Base-by-base conservation (phyloP, 2,329 filamentous ascomycete genomes). In the Diaporthe vaccinii region DNA sequence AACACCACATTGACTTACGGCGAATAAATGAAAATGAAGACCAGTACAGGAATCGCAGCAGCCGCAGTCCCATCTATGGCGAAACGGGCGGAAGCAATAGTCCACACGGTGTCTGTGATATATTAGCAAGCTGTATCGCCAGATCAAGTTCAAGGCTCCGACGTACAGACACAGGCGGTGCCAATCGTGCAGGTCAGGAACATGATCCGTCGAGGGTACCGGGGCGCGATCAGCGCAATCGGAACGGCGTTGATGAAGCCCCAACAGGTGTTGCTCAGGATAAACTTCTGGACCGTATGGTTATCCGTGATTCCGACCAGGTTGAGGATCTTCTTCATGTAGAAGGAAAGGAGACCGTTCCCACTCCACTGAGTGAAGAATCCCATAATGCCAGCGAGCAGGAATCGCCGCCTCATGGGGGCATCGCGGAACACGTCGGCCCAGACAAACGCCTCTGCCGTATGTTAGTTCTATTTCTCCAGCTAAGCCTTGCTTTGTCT, bases 1-100 rank as follows among this genome's bases (percentile, higher is more conserved):
- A 22, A 20, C 14, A 39, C 15, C 20, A 2, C 25, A 28, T 15
- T 17, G 36, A 78, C 82, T 78, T 74, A 83, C 82, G 77, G 82
- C 0, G 82, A 85, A 74, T 86, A 86, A n/a, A 85, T 78, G 74
- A 83, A 87, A 9, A 86, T 86, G 58, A 85, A 85, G 8, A 85
- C 82, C n/a, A 86, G 76, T 2, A 85, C 84, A 2, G 82, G 81
- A 39, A 84, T 83, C n/a, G 82, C 84, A 83, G 65, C 46, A 39
- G 65, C 65, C 9, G 31, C 8, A 14, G 34, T 28, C 22, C 49
- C 65, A 41, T 69, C 81, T n/a, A 84, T 81, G 10, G 80, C 82
- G 59, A 82, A 84, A n/a, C 82, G 78, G 4, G 84, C 83, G 1
- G 83, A 83, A 22, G 84, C 81, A n/a, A 85, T 76, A 55, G 65